These are phyloP conservation scores for Escovopsis weberi DNA, from an alignment of 2,329 filamentous ascomycete species.

Conservation along the genomic window DNA sequence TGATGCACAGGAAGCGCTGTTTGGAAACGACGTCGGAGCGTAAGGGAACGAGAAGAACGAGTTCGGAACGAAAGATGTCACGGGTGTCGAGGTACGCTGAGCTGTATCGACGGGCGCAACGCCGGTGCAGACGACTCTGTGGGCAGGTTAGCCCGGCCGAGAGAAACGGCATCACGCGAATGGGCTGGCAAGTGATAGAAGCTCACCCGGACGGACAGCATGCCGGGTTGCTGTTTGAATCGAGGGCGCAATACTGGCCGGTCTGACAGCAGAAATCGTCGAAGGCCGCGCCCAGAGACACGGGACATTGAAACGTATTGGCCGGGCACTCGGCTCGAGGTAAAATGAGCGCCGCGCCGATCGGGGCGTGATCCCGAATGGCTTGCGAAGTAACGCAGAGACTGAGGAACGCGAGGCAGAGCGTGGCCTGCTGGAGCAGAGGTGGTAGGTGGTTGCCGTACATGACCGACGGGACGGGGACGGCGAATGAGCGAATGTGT, in stretches of 20 bases:
- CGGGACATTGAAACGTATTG: conserved; percentile 36
- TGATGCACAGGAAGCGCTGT: conserved; percentile 35
- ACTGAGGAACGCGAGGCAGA: not conserved
- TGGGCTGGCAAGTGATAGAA: too few species aligned
- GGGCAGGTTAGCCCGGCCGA: not conserved
- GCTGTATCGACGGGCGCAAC: conserved; percentile 30
- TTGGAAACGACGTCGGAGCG: conserved; percentile 35
- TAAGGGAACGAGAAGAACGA: conserved; percentile 46
- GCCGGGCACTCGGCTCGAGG: conserved; percentile 27
- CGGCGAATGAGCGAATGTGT: not conserved
- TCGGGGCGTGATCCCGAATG: not conserved
- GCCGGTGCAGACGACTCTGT: conserved; percentile 41
- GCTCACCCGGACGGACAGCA: conserved; percentile 40
- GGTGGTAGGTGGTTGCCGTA: not conserved
- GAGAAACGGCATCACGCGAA: not conserved
- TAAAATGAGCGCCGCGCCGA: conserved; percentile 6
- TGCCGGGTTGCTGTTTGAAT: conserved; percentile 32
- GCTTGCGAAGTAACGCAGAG: not conserved
- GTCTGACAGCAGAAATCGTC: conserved; percentile 35
- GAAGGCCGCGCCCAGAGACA: conserved; percentile 30
- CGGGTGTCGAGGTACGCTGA: conserved; percentile 19
- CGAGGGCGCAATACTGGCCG: conserved; percentile 35
- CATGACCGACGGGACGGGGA: not conserved
- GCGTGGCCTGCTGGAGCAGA: not conserved
- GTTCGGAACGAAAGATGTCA: conserved; percentile 40